Evolutionary conservation across 192 early-diverging fungal species (phyloP).

Genomic region (Geosiphon pyriformis): DNA sequence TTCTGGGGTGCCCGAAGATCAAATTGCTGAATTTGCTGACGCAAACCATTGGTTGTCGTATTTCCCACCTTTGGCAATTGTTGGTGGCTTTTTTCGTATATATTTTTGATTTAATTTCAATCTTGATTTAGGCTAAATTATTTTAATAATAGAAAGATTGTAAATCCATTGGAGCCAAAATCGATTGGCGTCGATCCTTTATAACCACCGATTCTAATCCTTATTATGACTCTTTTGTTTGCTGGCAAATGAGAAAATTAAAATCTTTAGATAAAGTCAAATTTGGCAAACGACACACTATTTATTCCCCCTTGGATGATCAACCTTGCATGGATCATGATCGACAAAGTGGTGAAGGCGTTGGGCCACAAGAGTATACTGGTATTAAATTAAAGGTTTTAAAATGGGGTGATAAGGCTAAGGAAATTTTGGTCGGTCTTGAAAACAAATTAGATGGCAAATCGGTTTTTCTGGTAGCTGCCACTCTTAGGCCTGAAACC

Average conservation of each 20-base stretch:
- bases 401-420: slow-evolving; percentile 51
- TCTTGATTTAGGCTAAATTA: slow-evolving; percentile 1
- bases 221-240: slow-evolving; percentile 96
- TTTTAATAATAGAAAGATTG: slow-evolving; percentile 51
- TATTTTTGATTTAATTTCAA: slow-evolving; percentile 4
- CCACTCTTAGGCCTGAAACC: slow-evolving; percentile 95
- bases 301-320: slow-evolving; percentile 90
- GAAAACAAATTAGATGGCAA: slow-evolving; percentile 59
- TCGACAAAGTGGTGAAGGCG: slow-evolving; percentile 86
- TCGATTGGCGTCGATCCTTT: slow-evolving; percentile 96
- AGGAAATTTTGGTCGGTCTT: slow-evolving; percentile 38
- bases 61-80: slow-evolving; percentile 87
- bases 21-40: slow-evolving; percentile 92
- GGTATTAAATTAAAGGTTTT: slow-evolving; percentile 88
- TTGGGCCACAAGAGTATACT: slow-evolving; percentile 93
- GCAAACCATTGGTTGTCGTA: slow-evolving; percentile 87
- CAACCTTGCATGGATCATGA: slow-evolving; percentile 99
- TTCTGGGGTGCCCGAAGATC: slow-evolving; percentile 77
- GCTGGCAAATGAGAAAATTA: slow-evolving; percentile 97
- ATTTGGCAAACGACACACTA: slow-evolving; percentile 95
- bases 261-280: slow-evolving; percentile 74
- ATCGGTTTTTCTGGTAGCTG: slow-evolving; percentile 86
- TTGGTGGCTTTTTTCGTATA: slow-evolving; percentile 27
- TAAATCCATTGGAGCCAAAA: slow-evolving; percentile 69
- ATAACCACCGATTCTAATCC: slow-evolving; percentile 97